These are phyloP conservation scores for Saturnispora mendoncae DNA, from an alignment of 805 yeast genomes.

Conservation along the genomic window DNA sequence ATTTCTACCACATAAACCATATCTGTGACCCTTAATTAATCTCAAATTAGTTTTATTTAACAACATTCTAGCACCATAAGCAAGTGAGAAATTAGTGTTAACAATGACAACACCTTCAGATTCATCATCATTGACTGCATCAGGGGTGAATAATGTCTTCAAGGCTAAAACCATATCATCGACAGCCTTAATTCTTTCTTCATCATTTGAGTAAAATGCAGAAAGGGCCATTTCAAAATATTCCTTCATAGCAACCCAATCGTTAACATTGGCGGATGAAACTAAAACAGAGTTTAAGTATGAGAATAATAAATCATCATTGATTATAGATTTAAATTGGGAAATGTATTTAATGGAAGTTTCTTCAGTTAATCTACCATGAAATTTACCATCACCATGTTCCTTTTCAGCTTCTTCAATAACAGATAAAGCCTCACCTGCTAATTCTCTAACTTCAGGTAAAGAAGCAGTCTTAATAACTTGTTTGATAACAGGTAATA, in stretches of 20 bases:
- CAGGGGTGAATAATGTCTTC: conserved; percentile 47
- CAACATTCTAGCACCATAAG: conserved; percentile 96
- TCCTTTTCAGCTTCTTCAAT: conserved; percentile 71
- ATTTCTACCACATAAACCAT: conserved; percentile 95
- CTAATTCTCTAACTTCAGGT: conserved; percentile 94
- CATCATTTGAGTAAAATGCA: conserved; percentile 28
- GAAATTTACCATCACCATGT: conserved; percentile 61
- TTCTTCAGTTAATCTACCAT: conserved; percentile 57
- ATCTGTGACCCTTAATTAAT: conserved; percentile 88
- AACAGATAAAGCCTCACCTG: conserved; percentile 75
- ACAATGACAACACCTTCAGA: conserved; percentile 88
- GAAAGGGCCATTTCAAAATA: conserved; percentile 38
- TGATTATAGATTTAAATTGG: conserved; percentile 22
- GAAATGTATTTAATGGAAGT: conserved; percentile 41
- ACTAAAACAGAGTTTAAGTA: conserved; percentile 48
- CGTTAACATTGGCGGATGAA: conserved; percentile 63
- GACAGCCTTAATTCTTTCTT: conserved; percentile 31
- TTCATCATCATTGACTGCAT: conserved; percentile 46
- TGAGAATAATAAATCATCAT: conserved; percentile 33
- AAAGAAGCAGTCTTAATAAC: conserved; percentile 84
- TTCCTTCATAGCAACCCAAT: conserved; percentile 54
- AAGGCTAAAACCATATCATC: conserved; percentile 39
- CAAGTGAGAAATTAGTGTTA: conserved; percentile 89
- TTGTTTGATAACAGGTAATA: conserved; percentile 85
- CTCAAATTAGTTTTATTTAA: conserved; percentile 86